A percentile compares a stretch with the other conserved stretches of the same genome.
phyloP scores from a whole-genome alignment of 495 filamentous ascomycete genomes.

The Talaromyces ruber region DNA sequence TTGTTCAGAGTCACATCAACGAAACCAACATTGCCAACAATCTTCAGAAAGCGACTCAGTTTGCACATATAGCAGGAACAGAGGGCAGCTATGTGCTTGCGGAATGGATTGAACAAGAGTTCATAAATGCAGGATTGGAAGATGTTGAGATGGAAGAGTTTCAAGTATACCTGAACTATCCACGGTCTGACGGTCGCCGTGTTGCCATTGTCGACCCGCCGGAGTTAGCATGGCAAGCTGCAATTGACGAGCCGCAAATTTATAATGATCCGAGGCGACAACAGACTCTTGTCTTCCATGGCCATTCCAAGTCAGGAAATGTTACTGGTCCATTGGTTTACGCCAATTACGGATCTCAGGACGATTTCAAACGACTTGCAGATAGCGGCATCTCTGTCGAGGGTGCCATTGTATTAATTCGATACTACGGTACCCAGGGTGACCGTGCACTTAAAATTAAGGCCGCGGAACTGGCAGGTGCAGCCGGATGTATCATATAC shows the following conservation, averaged over 20 bases:
- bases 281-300: constrained; percentile 74
- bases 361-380: constrained; percentile 68
- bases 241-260: constrained; percentile 64
- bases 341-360: constrained; percentile 79
- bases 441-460: constrained; percentile 78
- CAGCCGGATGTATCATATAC: constrained; percentile 83
- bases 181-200: constrained; percentile 62
- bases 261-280: constrained; percentile 43
- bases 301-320: constrained; percentile 78
- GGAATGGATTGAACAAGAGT: constrained; percentile 69
- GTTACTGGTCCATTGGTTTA: constrained; percentile 91
- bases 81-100: constrained; percentile 79
- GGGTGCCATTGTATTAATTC: constrained; percentile 77
- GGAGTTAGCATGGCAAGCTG: constrained; percentile 67
- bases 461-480: constrained; percentile 77
- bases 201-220: constrained; percentile 74
- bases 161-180: constrained; percentile 89
- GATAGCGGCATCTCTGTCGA: constrained; percentile 63
- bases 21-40: constrained; percentile 63
- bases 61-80: constrained; percentile 83
- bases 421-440: constrained; percentile 65
- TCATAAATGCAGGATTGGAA: constrained; percentile 62
- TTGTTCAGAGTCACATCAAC: constrained; percentile 58
- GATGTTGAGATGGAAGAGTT: constrained; percentile 64
- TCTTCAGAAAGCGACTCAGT: constrained; percentile 62